Evolutionary conservation across 176 grass and related monocot genomes (phyloP), one percentile per base, ranked within the genome.

Genomic region (Oryza glumipatula): DNA sequence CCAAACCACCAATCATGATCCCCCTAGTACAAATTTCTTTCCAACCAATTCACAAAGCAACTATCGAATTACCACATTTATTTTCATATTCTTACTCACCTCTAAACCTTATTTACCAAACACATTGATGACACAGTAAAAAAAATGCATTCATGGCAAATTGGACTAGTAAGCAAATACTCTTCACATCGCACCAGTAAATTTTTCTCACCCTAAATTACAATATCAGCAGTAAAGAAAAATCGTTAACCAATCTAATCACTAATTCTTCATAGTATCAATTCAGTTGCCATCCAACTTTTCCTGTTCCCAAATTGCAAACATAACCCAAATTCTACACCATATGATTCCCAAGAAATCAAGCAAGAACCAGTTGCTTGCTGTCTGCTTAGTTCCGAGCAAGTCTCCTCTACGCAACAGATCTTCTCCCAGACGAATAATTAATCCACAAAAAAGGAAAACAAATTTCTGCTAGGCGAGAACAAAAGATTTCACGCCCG

Each of bases 361-460:
- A 76, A 73, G 33, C 17, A 86, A 70, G 10, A 80, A 56, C 32
- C 65, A 80, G 80, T 36, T 45, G 41, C 63, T 80, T 88, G 86
- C 35, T 69, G 64, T 48, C 45, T 68, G 68, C 68, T 48, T 48
- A 80, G 30, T 78, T 78, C 36, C 68, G 47, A 85, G 52, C 74
- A 90, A 74, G 39, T 79, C 48, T 15, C 30, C 38, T 79, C 4
- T 26, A 32, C 39, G n/a, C 80, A 83, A 83, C 63, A 90, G 68
- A 87, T 83, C 54, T 70, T 90, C 65, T 76, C 74, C 70, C 65
- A 72, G 69, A 58, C 43, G 35, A 85, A 35, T 76, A 78, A 76
- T 26, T 19, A 86, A 61, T 67, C 15, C 48, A 68, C 39, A 47
- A 26, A 9, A 9, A 68, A 41, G 39, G 11, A 67, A 73, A 67